Conservation (phyloP, 108 stramenopile species). For the Cyclotella cryptica region DNA sequence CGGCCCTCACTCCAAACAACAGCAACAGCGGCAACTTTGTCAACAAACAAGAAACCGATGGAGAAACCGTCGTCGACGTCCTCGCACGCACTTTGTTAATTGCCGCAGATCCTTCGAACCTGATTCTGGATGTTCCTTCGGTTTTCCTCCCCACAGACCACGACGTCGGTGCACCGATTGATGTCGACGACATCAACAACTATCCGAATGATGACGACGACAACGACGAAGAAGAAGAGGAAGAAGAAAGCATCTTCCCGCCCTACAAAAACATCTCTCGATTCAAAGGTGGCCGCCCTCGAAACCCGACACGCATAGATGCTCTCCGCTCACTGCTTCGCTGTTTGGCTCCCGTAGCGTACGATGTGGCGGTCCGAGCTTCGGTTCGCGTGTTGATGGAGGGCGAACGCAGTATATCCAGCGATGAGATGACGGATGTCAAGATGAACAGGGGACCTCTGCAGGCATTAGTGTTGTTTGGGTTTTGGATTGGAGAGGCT, state of each 20-base stretch:
- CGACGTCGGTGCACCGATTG: neutral
- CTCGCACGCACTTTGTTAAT: conserved; percentile 33
- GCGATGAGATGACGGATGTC: neutral
- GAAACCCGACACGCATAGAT: conserved; percentile 58
- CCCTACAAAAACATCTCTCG: conserved; percentile 27
- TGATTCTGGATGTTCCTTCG: conserved; percentile 31
- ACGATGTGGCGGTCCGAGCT: conserved; percentile 73
- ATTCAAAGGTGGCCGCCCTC: conserved; percentile 43
- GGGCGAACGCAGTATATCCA: neutral
- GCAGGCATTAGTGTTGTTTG: conserved; percentile 62
- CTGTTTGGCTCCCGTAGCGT: conserved; percentile 72
- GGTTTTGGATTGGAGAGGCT: conserved; percentile 82
- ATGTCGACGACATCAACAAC: conserved; percentile 9
- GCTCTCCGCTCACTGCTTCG: conserved; percentile 74
- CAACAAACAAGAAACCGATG: conserved; percentile 9
- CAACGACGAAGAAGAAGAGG: conserved; percentile 15
- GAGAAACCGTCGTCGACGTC: conserved; percentile 38
- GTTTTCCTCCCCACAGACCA: conserved; percentile 29
- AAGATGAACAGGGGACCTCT: conserved; percentile 27
- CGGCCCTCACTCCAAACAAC: neutral
- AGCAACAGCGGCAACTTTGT: neutral
- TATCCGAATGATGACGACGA: neutral
- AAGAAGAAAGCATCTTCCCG: conserved; percentile 9
- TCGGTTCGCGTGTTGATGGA: conserved; percentile 45
- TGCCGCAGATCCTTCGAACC: conserved; percentile 43